phyloP scores from a whole-genome alignment of 2,329 filamentous ascomycete genomes.

The Pseudogymnoascus sp. region DNA sequence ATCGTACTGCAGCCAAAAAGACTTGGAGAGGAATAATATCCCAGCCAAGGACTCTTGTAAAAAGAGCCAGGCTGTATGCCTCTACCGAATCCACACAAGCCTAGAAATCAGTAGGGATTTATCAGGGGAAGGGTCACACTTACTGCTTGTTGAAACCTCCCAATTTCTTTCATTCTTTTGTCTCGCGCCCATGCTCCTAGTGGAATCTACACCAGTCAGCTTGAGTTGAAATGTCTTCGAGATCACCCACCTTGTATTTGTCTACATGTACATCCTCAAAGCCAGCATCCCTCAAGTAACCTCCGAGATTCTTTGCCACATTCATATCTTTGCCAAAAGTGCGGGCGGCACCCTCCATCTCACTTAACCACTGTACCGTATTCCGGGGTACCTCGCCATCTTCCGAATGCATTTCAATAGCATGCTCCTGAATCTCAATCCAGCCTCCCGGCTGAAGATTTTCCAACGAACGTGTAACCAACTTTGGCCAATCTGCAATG shows the following conservation, averaged over 20 bases:
- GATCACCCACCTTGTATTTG: slow-evolving; percentile 9
- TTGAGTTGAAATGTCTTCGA: neutral
- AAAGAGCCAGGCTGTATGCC: slow-evolving; percentile 1
- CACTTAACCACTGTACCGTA: slow-evolving; percentile 18
- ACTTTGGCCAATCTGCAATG: slow-evolving; percentile 8
- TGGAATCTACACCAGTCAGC: neutral
- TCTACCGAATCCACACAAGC: slow-evolving; percentile 8
- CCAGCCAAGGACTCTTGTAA: slow-evolving; percentile 11
- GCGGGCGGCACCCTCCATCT: slow-evolving; percentile 25
- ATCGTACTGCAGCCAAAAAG: neutral
- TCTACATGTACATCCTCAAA: slow-evolving; percentile 27
- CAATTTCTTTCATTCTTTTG: neutral
- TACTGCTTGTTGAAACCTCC: neutral
- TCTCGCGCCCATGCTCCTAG: neutral
- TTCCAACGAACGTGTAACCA: neutral
- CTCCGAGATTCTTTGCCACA: slow-evolving; percentile 15
- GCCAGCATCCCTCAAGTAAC: slow-evolving; percentile 30
- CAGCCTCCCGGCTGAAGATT: slow-evolving; percentile 22
- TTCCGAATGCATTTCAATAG: slow-evolving; percentile 18
- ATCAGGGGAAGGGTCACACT: neutral
- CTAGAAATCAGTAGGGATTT: neutral
- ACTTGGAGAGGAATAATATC: neutral
- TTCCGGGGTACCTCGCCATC: slow-evolving; percentile 12
- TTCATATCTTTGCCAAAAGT: slow-evolving; percentile 28
- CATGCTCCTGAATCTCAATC: slow-evolving; percentile 22